Evolutionary conservation across 2,329 filamentous ascomycete species (phyloP), one percentile per base, ranked within the genome.

Genomic region (Corniculantispora saksenae): DNA sequence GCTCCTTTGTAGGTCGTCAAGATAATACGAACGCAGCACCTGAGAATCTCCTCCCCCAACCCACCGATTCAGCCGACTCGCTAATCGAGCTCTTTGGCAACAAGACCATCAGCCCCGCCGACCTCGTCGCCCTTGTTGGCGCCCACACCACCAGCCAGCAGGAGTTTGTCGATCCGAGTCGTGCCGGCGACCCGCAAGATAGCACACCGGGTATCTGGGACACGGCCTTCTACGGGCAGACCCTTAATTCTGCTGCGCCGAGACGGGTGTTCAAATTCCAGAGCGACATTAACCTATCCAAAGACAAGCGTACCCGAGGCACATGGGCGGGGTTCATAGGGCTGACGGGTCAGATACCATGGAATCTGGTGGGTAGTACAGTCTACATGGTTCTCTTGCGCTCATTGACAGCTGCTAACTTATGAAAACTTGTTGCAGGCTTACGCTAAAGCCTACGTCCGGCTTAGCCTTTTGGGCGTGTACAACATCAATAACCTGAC

Each of bases 401-500:
- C 56, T 21, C 45, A 50, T 27, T n/a, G n/a, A n/a, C n/a, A 29
- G 35, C 27, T 54, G 40, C 59, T 61, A 19, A 61, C 43, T 12
- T 13, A 32, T 45, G 35, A 23, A 21, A 56, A 38, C 35, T 38
- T 38, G 80, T 77, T 82, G 80, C 55, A 81, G 77, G 82, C 80
- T 56, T 86, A 83, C 65, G 77, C 83, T 3, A 74, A 76, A 32
- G 83, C 81, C 7, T 86, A 85, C 68, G 78, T 84, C 29, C 81
- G 83, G 7, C 74, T 86, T 45, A 82, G 79, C 27, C 74, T 86
- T 15, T 79, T 86, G 7, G 84, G 84, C 12, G 83, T 86, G 6
- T 76, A 81, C 67, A 85, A 85, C 68, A 81, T 86, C 71, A 85
- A 86, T 71, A 71, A 77, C 32, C 72, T 86, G 54, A 82, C 79